These are phyloP conservation scores for Baudoinia panamericana DNA, from an alignment of 495 filamentous ascomycete species.

Conservation along the genomic window DNA sequence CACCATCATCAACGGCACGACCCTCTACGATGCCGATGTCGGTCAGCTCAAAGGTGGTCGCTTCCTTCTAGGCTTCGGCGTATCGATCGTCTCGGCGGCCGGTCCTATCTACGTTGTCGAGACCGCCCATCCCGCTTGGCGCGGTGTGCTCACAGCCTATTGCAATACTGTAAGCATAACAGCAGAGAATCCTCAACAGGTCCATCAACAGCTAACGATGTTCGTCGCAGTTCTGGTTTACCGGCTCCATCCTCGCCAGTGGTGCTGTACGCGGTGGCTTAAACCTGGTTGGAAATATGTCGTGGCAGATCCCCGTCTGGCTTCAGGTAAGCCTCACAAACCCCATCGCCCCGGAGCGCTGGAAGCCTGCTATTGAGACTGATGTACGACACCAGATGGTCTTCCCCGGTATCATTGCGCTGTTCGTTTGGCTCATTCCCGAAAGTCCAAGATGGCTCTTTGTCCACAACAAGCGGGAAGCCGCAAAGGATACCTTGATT, in stretches of 20 bases:
- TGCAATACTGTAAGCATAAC: conserved; percentile 9
- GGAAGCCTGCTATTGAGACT: background rate
- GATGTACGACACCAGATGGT: conserved; percentile 34
- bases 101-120: conserved; percentile 64
- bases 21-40: conserved; percentile 39
- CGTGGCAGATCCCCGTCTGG: conserved; percentile 54
- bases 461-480: conserved; percentile 13
- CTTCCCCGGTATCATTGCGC: conserved; percentile 35
- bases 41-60: conserved; percentile 60
- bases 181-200: background rate
- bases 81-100: conserved; percentile 52
- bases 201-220: background rate
- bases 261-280: conserved; percentile 36
- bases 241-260: conserved; percentile 41
- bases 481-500: conserved; percentile 8
- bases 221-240: conserved; percentile 37
- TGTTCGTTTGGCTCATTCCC: conserved; percentile 26
- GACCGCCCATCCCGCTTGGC: conserved; percentile 58
- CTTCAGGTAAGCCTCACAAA: conserved; percentile 23
- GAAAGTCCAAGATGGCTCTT: conserved; percentile 36
- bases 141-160: conserved; percentile 47
- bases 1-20: conserved; percentile 48
- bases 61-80: conserved; percentile 54
- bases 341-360: too few species aligned
- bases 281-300: conserved; percentile 30